Evolutionary conservation across 305 asterid species (phyloP), one percentile per base, ranked within the genome.

Genomic region (Plantago coronopus): DNA sequence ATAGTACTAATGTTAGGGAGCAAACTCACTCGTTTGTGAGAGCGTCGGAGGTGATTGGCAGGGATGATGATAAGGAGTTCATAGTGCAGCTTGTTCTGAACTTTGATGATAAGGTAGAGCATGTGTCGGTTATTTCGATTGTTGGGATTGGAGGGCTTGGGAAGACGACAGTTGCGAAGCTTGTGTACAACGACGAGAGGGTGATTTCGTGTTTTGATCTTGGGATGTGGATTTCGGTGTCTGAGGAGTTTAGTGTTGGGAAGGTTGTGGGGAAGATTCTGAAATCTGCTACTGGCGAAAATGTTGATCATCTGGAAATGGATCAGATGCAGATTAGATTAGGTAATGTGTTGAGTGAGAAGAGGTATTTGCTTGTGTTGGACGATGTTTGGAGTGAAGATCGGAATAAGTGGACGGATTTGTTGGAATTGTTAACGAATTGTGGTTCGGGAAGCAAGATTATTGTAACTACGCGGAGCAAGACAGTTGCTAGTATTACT

Each of bases 131-230:
- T 61, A 56, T 81, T 74, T 82, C 87, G 16, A 65, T 78, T 37
- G 82, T 78, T 49, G 88, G 88, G 54, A 76, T 76, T 3, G 84
- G 82, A 13, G 87, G 84, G 22, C 78, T 78, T 43, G 88, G 88
- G 21, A 78, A 81, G 50, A 81, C 88, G 1, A 74, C 82, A 7
- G 69, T 78, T 65, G 81, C 69, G 43, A 76, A 81, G 48, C 61
- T 81, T 56, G 83, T 78, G 17, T 78, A 81, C 49, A 78, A 78
- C 21, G 75, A 81, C 54, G 63, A 71, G 11, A 42, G 73, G 14
- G 76, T 75, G 54, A 61, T 64, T 60, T 63, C 64, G 43, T 61
- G 43, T 23, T 76, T 76, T 50, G 77, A 72, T 68, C 68, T 67
- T 27, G 72, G 80, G 49, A 47, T 81, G 77, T 81, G 88, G 88